Evolutionary conservation across 495 filamentous ascomycete genomes (phyloP).

Genomic region (Talaromyces proteolyticus): DNA sequence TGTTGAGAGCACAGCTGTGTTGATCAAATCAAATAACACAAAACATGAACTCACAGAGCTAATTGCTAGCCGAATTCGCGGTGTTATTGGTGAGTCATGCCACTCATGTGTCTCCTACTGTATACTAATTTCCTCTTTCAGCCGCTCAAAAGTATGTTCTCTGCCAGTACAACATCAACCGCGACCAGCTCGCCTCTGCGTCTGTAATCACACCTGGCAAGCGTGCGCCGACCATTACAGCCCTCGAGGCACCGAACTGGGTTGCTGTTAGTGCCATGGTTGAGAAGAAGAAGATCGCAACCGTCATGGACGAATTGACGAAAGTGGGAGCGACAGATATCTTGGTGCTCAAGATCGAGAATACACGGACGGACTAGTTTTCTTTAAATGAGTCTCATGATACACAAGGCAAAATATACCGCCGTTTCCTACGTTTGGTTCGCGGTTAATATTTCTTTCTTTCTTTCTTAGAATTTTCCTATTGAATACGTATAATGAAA

Average conservation of each 20-base stretch:
- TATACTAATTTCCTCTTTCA: conserved; percentile 16
- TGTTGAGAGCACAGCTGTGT: conserved; percentile 73
- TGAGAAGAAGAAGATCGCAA: conserved; percentile 79
- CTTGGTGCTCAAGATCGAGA: conserved; percentile 79
- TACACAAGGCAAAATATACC: no score
- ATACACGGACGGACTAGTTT: conserved; percentile 54
- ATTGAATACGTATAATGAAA: no score
- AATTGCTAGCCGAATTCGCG: conserved; percentile 75
- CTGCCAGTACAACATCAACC: conserved; percentile 91
- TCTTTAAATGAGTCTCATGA: no score
- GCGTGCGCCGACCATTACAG: conserved; percentile 84
- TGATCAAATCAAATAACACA: conserved; percentile 88
- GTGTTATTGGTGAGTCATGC: conserved; percentile 73
- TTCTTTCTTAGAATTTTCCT: no score
- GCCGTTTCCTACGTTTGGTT: no score
- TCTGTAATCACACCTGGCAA: conserved; percentile 86
- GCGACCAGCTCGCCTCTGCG: conserved; percentile 57
- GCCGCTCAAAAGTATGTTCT: conserved; percentile 90
- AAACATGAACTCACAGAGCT: conserved; percentile 75
- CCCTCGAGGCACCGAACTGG: conserved; percentile 84
- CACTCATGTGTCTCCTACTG: not conserved
- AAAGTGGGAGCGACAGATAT: conserved; percentile 82
- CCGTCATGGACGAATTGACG: conserved; percentile 84
- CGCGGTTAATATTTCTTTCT: no score
- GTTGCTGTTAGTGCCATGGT: conserved; percentile 94